Evolutionary conservation across 768 basidiomycete genomes (phyloP), one percentile per base, ranked within the genome.

Genomic region (Suillus bovinus): DNA sequence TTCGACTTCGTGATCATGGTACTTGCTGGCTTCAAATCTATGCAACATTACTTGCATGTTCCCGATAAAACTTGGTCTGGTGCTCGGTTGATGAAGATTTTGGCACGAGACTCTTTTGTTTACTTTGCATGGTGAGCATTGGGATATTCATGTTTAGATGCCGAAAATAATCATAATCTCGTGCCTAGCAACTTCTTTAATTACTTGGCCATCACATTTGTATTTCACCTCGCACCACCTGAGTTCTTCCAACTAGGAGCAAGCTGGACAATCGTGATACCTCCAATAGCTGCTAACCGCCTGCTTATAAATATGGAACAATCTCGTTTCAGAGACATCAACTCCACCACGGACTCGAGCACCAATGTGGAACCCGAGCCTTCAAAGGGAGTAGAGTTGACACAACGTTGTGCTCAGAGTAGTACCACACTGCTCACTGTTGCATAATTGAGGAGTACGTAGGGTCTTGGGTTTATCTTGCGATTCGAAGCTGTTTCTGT

Each of bases 81-180:
- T 8, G 60, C 60, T 34, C 60, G 52, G 16, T 52, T 61, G 10
- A 31, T 57, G 49, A 54, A 24, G 47, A 24, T 20, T 24, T 29
- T 60, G 49, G 60, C 60, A 24, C 50, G 60, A 57, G 60, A 60
- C 39, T 60, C 60, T 29, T 60, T 60, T 16, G 16, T 60, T n/a
- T 60, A 53, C 27, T 60, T 60, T 54, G 47, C 50, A 20, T 34
- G 31, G 60, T 56, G 29, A 44, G 47, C 20, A 8, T 11, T 11
- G 13, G 2, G 13, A 14, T 39, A 20, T 29, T 24, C 34, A 36
- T 33, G 14, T 47, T 36, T 4, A 5, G 9, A 31, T 24, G 22
- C 22, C 10, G 22, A 20, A 52, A 31, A 24, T 17, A 41, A 55
- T n/a, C 52, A 24, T 17, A 41, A 55, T n/a, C 52, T n/a, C 34